These are phyloP conservation scores for Alternaria angustiovoidea DNA, from an alignment of 2,329 filamentous ascomycete species.

Conservation along the genomic window DNA sequence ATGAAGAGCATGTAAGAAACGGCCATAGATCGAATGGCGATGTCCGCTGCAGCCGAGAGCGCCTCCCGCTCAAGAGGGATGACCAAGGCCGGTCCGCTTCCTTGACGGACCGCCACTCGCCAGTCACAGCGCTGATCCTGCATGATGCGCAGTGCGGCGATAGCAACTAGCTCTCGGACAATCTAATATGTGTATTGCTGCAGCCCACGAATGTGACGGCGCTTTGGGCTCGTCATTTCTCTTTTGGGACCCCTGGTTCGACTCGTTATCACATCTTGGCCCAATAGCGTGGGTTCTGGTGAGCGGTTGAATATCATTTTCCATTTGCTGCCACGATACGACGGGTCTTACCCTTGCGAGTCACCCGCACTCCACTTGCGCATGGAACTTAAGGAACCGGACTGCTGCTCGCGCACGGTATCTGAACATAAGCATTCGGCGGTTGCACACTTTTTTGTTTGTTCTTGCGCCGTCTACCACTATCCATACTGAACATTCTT, in stretches of 20 bases:
- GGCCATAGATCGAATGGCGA: slow-evolving; percentile 30
- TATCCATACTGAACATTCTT: slow-evolving; percentile 21
- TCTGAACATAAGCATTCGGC: slow-evolving; percentile 26
- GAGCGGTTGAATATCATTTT: slow-evolving; percentile 48
- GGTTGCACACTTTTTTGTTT: slow-evolving; percentile 12
- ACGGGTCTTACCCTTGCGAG: slow-evolving; percentile 43
- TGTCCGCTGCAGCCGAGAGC: slow-evolving; percentile 45
- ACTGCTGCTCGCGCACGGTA: slow-evolving; percentile 40
- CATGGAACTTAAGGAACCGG: slow-evolving; percentile 45
- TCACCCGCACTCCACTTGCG: slow-evolving; percentile 39
- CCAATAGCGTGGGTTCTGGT: slow-evolving; percentile 46
- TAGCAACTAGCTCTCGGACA: slow-evolving; percentile 24
- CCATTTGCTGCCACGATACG: slow-evolving; percentile 46
- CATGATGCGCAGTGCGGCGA: slow-evolving; percentile 30
- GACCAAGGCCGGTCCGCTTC: slow-evolving; percentile 35
- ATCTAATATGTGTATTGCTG: slow-evolving; percentile 30
- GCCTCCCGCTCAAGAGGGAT: slow-evolving; percentile 40
- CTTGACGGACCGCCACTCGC: slow-evolving; percentile 30
- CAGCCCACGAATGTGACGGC: slow-evolving; percentile 38
- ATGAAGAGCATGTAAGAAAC: slow-evolving; percentile 15
- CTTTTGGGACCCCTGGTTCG: slow-evolving; percentile 33
- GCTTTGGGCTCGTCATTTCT: slow-evolving; percentile 34
- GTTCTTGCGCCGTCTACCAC: slow-evolving; percentile 11
- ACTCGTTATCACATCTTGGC: slow-evolving; percentile 50
- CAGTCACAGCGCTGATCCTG: slow-evolving; percentile 38